A percentile compares a stretch with the other conserved stretches of the same genome.
Evolutionary conservation across 495 filamentous ascomycete species (phyloP).

Genomic region (Xylaria sp.): DNA sequence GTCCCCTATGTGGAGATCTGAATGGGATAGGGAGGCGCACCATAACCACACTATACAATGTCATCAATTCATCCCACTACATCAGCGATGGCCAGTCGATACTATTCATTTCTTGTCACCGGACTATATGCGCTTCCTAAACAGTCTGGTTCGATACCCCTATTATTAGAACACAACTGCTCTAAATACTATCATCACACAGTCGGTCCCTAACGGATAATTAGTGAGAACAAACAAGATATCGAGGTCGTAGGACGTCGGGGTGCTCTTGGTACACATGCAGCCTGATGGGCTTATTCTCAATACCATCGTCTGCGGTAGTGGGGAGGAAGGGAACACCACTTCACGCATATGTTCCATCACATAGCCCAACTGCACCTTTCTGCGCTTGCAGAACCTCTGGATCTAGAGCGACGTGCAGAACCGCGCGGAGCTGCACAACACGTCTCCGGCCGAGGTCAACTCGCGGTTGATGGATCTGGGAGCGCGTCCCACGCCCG

Average conservation of each 20-base stretch:
- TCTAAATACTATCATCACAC: neutral
- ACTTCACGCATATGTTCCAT: constrained; percentile 56
- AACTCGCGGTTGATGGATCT: constrained; percentile 58
- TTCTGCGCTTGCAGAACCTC: constrained; percentile 48
- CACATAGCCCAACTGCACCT: constrained; percentile 62
- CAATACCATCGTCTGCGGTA: constrained; percentile 42
- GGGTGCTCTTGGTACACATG: constrained; percentile 38
- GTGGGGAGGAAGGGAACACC: constrained; percentile 24
- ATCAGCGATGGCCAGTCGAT: no score
- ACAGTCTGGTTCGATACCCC: neutral
- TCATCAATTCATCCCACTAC: no score
- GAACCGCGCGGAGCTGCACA: constrained; percentile 52
- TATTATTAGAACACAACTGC: neutral
- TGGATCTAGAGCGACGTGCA: constrained; percentile 53
- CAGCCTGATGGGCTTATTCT: constrained; percentile 56
- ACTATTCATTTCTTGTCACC: no score
- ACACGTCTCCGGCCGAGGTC: constrained; percentile 35
- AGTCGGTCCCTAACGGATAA: constrained; percentile 6
- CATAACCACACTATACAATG: no score
- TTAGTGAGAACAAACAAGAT: constrained; percentile 15
- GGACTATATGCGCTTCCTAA: neutral
- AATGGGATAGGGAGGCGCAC: no score
- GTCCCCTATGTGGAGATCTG: no score
- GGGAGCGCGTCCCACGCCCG: constrained; percentile 30
- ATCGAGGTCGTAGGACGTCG: constrained; percentile 11